These are phyloP conservation scores for Geosmithia flava DNA, from an alignment of 2,329 filamentous ascomycete genomes.

Conservation along the genomic window DNA sequence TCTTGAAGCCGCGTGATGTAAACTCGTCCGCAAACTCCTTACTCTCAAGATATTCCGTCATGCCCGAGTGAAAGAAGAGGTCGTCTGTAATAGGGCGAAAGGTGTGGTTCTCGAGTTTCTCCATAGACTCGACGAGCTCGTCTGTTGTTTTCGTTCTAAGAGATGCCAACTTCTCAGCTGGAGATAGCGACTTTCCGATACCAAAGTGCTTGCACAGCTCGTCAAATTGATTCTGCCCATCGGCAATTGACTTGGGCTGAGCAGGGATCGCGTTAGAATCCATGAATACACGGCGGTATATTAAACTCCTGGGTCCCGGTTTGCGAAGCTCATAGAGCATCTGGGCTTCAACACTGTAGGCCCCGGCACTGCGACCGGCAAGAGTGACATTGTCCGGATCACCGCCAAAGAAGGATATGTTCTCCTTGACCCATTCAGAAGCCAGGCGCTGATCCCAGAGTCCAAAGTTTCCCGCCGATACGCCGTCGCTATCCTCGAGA, in stretches of 20 bases:
- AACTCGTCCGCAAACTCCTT: slow-evolving; percentile 24
- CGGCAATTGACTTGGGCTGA: slow-evolving; percentile 23
- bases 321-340: slow-evolving; percentile 20
- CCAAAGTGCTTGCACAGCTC: slow-evolving; percentile 23
- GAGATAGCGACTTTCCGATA: slow-evolving; percentile 10
- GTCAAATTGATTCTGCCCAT: slow-evolving; percentile 26
- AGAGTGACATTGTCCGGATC: slow-evolving; percentile 31
- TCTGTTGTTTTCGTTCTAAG: slow-evolving; percentile 17
- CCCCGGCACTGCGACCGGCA: slow-evolving; percentile 28
- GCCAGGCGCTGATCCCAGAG: slow-evolving; percentile 35
- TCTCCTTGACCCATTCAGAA: slow-evolving; percentile 35
- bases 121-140: slow-evolving; percentile 19
- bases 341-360: slow-evolving; percentile 27
- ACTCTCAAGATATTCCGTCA: slow-evolving; percentile 23
- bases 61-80: slow-evolving; percentile 22
- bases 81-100: slow-evolving; percentile 31
- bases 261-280: slow-evolving; percentile 31
- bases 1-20: slow-evolving; percentile 14
- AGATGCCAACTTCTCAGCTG: slow-evolving; percentile 15
- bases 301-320: slow-evolving; percentile 1
- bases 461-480: slow-evolving; percentile 20
- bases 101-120: slow-evolving; percentile 28
- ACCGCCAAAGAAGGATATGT: slow-evolving; percentile 32
- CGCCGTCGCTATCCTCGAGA: slow-evolving; percentile 7
- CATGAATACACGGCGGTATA: slow-evolving; percentile 26